Conservation (phyloP, 2,329 filamentous ascomycete genomes). For the Fusarium piperis region DNA sequence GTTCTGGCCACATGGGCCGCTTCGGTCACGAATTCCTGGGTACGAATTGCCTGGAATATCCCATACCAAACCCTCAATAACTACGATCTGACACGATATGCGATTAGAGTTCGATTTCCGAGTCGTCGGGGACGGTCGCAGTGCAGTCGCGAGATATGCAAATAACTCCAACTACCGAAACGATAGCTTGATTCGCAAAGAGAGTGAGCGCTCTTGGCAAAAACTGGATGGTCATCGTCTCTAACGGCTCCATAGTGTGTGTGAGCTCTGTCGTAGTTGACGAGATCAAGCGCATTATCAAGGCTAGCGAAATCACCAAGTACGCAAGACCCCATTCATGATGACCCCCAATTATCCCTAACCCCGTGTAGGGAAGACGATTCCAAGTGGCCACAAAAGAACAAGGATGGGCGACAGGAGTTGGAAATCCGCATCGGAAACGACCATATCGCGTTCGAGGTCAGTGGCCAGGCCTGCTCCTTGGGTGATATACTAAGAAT, state of each 20-base stretch:
- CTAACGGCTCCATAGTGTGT: conserved; percentile 75
- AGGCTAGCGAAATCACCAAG: conserved; percentile 97
- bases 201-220: conserved; percentile 74
- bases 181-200: conserved; percentile 98
- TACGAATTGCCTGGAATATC: conserved; percentile 49
- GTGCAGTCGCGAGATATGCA: conserved; percentile 93
- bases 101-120: conserved; percentile 91
- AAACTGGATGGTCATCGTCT: background rate
- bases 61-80: background rate
- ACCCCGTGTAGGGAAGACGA: conserved; percentile 82
- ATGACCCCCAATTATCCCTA: conserved; percentile 15
- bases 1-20: conserved; percentile 95
- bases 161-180: conserved; percentile 99
- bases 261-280: conserved; percentile 90
- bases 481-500: conserved; percentile 19
- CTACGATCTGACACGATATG: conserved; percentile 8
- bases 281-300: conserved; percentile 97
- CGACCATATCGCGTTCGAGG: conserved; percentile 98
- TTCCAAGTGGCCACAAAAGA: conserved; percentile 98
- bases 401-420: conserved; percentile 97
- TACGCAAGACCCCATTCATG: conserved; percentile 53
- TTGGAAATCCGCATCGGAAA: conserved; percentile 92
- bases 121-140: conserved; percentile 89
- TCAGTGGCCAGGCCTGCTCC: conserved; percentile 50
- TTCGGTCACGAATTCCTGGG: conserved; percentile 99